Base-by-base conservation (phyloP, 2,329 filamentous ascomycete species). In the Aspergillus hiratsukae region DNA sequence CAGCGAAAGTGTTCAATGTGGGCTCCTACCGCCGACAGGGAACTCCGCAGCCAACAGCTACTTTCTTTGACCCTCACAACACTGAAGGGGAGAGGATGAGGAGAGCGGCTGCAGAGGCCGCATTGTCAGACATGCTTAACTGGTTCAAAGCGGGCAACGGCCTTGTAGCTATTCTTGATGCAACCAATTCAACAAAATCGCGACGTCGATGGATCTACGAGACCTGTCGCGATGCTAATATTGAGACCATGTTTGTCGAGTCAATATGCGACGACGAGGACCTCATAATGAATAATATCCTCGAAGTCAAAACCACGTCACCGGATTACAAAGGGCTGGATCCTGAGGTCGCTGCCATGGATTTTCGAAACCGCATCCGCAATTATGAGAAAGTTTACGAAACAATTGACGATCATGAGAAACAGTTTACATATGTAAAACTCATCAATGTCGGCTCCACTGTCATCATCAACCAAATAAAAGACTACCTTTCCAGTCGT, bases 311-410 rank as follows among this genome's bases (percentile, higher is more conserved):
- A 81, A 93, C 91, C 1, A 96, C 91, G 27, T 96, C 90, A 55
- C 94, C 94, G 1, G 94, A 99, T 76, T 99, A 99, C 73, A 80
- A 86, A 57, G 94, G 92, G 54, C 91, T 96, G 73, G 94, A 99
- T 70, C 94, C 94, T 1, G 94, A 99, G 72, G 81, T 85, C 58
- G 94, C 94, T 3, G 94, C 92, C 10, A 83, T 86, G 56, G 94
- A 99, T 74, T 99, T 99, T 77, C 87, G 91, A 60, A 88, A 95
- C 69, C 88, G 94, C 60, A 99, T 99, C 70, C 86, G 88, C 68
- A 96, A 97, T 75, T 99, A 99, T 75, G 94, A 99, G 75, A 94
- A 94, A 75, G 89, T 95, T 28, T 99, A 99, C 75, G 86, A 96
- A 77, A 93, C 91, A 1, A 90, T 99, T 67, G 90, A 95, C 64